Conservation (phyloP, 2,329 filamentous ascomycete species). For the Fusarium odoratissimum region DNA sequence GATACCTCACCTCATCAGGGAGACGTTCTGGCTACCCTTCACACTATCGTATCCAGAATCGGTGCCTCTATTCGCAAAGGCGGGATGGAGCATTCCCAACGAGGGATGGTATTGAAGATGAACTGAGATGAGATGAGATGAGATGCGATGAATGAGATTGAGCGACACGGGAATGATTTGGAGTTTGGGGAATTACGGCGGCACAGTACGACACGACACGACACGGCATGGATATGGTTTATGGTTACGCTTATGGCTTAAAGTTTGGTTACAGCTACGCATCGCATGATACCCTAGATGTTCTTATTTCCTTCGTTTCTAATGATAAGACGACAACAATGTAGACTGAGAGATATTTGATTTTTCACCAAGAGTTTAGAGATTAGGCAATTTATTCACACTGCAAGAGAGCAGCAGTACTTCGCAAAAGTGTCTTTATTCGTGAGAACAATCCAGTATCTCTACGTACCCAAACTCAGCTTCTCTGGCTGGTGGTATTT, state of each 20-base stretch:
- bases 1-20: constrained; percentile 39
- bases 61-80: constrained; percentile 45
- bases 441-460: not conserved
- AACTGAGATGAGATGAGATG: not conserved
- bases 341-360: not conserved
- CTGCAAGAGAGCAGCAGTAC: too few species aligned
- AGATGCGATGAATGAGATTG: not conserved
- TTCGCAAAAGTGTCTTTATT: not conserved
- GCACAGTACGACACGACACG: not conserved
- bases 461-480: not conserved
- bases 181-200: constrained; percentile 17
- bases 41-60: constrained; percentile 46
- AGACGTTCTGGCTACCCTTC: constrained; percentile 50
- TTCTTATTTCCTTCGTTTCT: constrained; percentile 11
- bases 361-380: not conserved
- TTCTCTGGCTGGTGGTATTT: not conserved
- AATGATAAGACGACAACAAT: constrained; percentile 1
- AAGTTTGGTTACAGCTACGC: constrained; percentile 18
- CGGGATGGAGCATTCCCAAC: constrained; percentile 44
- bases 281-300: constrained; percentile 30
- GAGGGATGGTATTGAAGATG: constrained; percentile 12
- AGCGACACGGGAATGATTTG: constrained; percentile 4
- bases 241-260: not conserved
- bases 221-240: not conserved
- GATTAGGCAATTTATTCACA: not conserved